phyloP scores from a whole-genome alignment of 768 basidiomycete genomes.

The Suillus americanus region DNA sequence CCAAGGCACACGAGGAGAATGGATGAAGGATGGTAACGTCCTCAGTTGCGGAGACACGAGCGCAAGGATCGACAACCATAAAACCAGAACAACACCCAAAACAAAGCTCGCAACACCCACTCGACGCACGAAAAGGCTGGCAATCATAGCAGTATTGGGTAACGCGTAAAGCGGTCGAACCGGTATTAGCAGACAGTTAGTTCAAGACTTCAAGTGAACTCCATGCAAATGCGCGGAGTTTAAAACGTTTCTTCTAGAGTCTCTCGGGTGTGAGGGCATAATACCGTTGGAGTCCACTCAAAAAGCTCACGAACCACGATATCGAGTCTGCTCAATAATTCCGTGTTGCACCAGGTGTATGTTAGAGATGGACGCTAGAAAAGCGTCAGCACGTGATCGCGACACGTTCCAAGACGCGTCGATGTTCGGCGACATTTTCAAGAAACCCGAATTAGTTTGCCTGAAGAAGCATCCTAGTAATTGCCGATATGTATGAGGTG shows the following conservation, averaged over 20 bases:
- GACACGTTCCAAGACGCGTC: slow-evolving; percentile 12
- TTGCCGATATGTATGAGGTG: slow-evolving; percentile 21
- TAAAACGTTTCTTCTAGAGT: background rate
- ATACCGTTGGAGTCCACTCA: no score
- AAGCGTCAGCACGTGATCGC: slow-evolving; percentile 24
- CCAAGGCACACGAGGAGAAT: background rate
- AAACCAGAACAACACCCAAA: background rate
- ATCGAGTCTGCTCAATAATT: background rate
- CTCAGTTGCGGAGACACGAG: background rate
- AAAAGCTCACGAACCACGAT: background rate
- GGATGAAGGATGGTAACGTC: background rate
- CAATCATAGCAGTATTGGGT: background rate
- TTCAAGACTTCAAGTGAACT: no score
- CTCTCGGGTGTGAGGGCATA: no score
- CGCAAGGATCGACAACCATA: background rate
- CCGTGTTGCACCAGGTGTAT: background rate
- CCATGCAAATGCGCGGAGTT: background rate
- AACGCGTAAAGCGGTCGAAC: background rate
- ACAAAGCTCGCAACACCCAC: background rate
- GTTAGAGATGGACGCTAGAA: background rate
- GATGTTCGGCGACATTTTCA: background rate
- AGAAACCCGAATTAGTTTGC: background rate
- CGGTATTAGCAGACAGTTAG: background rate
- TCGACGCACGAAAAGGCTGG: background rate
- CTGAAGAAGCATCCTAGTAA: background rate